Conservation (phyloP, 768 basidiomycete species). For the Russula brevipes region DNA sequence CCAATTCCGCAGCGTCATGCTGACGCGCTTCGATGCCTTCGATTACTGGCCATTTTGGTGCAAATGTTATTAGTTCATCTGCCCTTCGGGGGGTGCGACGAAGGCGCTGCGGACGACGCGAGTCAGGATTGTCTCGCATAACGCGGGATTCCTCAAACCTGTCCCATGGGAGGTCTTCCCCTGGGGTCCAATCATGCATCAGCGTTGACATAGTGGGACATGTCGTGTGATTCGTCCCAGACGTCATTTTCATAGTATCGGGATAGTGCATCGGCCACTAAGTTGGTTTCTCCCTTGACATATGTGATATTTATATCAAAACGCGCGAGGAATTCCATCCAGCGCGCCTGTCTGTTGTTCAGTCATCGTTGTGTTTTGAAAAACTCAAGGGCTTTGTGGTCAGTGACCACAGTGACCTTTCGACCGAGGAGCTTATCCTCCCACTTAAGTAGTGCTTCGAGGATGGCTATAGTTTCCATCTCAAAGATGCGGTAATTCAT, state of each 20-base stretch:
- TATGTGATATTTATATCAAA: neutral
- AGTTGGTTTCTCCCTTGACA: neutral
- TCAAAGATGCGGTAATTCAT: neutral
- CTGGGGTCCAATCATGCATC: neutral
- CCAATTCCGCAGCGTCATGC: neutral
- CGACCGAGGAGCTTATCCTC: neutral
- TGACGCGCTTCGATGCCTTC: neutral
- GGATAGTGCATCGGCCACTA: neutral
- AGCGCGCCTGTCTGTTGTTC: neutral
- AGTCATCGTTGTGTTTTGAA: neutral
- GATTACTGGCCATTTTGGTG: neutral
- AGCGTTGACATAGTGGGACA: neutral
- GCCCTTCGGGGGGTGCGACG: neutral
- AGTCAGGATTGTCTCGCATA: neutral
- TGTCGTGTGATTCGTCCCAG: neutral
- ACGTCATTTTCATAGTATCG: neutral
- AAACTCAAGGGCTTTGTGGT: neutral
- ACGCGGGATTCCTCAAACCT: neutral
- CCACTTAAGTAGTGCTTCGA: neutral
- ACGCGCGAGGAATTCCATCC: neutral
- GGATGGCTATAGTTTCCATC: neutral
- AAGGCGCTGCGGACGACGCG: neutral
- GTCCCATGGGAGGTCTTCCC: neutral
- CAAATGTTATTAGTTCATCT: neutral
- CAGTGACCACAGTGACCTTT: neutral